phyloP scores from a whole-genome alignment of 257 asterid genomes.

The Hygrophila difformis region DNA sequence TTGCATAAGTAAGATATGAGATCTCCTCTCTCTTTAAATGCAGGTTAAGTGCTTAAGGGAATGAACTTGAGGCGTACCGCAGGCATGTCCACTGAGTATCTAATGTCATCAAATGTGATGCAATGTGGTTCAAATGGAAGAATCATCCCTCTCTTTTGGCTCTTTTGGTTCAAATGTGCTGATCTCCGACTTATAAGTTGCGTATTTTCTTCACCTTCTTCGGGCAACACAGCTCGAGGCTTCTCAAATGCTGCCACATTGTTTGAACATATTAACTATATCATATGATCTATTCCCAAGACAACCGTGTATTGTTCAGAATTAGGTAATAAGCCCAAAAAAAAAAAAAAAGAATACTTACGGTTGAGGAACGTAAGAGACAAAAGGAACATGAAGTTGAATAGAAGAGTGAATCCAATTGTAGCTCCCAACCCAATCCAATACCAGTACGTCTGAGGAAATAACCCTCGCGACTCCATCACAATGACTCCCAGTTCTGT shows the following conservation, averaged over 20 bases:
- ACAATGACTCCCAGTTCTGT: constrained; percentile 34
- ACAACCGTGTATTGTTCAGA: too few species aligned
- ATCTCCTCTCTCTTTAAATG: too few species aligned
- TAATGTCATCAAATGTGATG: constrained; percentile 60
- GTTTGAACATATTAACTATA: neutral
- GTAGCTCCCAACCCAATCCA: constrained; percentile 56
- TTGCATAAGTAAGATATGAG: too few species aligned
- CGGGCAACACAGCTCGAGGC: constrained; percentile 47
- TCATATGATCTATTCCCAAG: too few species aligned
- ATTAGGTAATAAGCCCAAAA: too few species aligned
- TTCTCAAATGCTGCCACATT: constrained; percentile 42
- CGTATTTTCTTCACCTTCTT: too few species aligned
- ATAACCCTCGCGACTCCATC: constrained; percentile 37
- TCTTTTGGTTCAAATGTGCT: too few species aligned
- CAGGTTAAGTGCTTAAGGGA: too few species aligned
- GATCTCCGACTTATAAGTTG: too few species aligned
- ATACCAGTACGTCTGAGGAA: constrained; percentile 50
- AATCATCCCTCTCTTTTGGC: constrained; percentile 68
- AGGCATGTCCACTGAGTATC: constrained; percentile 90
- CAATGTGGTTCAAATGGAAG: constrained; percentile 93
- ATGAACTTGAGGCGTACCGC: constrained; percentile 42
- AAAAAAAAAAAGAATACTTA: constrained; percentile 25
- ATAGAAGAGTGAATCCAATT: constrained; percentile 27
- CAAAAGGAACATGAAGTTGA: constrained; percentile 30
- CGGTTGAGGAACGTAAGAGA: constrained; percentile 38